Conservation (phyloP, 352 stramenopile genomes). For the Phytophthora podocarpi region DNA sequence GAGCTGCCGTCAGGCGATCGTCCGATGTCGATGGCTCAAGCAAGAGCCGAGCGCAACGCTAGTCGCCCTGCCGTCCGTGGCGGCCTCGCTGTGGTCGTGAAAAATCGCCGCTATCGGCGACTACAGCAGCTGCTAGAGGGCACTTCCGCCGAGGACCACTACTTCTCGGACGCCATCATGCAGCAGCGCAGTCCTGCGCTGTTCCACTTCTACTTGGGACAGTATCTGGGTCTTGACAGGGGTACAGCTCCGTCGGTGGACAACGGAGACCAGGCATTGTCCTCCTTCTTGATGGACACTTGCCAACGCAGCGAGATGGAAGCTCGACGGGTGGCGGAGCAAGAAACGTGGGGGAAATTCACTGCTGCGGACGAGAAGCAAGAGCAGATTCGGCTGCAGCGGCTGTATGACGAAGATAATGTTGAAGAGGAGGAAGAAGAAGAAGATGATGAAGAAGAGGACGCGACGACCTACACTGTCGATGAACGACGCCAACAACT, state of each 20-base stretch:
- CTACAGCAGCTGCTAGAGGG: slow-evolving; percentile 66
- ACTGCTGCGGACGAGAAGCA: slow-evolving; percentile 42
- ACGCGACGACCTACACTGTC: slow-evolving; percentile 23
- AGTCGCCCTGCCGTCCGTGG: slow-evolving; percentile 1
- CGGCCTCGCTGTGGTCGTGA: slow-evolving; percentile 32
- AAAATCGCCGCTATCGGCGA: slow-evolving; percentile 76
- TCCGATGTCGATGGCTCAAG: slow-evolving; percentile 12
- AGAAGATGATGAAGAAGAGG: slow-evolving; percentile 41
- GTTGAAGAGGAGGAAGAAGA: slow-evolving; percentile 48
- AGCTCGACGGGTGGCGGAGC: slow-evolving; percentile 56
- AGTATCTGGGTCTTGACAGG: slow-evolving; percentile 50
- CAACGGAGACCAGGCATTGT: slow-evolving; percentile 38
- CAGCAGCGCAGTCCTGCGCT: slow-evolving; percentile 78
- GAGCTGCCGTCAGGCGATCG: slow-evolving; percentile 25
- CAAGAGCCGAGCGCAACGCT: slow-evolving; percentile 5
- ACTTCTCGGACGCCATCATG: slow-evolving; percentile 86
- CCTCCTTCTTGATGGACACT: slow-evolving; percentile 72
- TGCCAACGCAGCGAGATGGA: slow-evolving; percentile 77
- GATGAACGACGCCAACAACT: slow-evolving; percentile 60
- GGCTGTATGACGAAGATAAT: slow-evolving; percentile 42
- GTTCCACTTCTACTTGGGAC: slow-evolving; percentile 85
- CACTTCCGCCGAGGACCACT: slow-evolving; percentile 40
- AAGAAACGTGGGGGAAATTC: slow-evolving; percentile 63
- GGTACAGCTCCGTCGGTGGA: background rate
- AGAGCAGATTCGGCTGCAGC: slow-evolving; percentile 35